These are phyloP conservation scores for Boletus semigastroideus DNA, from an alignment of 1,284 basidiomycete genomes.

Conservation along the genomic window DNA sequence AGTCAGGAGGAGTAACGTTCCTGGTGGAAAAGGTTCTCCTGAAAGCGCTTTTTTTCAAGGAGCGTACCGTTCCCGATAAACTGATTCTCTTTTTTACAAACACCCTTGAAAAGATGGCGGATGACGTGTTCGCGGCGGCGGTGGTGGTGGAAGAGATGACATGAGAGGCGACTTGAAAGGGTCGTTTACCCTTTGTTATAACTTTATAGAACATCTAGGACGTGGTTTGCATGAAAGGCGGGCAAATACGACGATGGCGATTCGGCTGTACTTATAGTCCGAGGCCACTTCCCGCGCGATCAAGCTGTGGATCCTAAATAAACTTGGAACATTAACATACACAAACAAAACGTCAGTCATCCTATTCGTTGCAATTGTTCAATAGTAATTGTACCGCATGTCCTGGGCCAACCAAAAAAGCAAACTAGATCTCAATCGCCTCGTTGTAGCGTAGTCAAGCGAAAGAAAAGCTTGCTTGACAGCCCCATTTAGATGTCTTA, in stretches of 20 bases:
- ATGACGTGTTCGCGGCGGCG: constrained; percentile 52
- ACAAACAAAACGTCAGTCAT: too few relatives aligned
- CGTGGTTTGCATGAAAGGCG: constrained; percentile 20
- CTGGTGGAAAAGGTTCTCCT: constrained; percentile 46
- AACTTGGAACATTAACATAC: constrained; percentile 26
- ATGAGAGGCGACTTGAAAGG: constrained; percentile 50
- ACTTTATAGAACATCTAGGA: constrained; percentile 32
- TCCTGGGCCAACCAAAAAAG: too few relatives aligned
- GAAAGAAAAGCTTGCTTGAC: too few relatives aligned
- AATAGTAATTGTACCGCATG: too few relatives aligned
- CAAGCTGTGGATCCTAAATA: not conserved
- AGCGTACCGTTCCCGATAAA: constrained; percentile 38
- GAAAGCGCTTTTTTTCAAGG: constrained; percentile 24
- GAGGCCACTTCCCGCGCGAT: constrained; percentile 10
- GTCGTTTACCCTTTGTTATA: constrained; percentile 44
- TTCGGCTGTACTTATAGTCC: constrained; percentile 7
- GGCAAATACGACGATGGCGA: constrained; percentile 1
- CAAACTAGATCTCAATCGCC: too few relatives aligned
- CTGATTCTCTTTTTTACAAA: constrained; percentile 46
- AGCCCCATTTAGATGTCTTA: constrained; percentile 5
- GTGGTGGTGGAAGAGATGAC: constrained; percentile 45
- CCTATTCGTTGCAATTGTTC: too few relatives aligned
- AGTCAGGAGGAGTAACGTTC: constrained; percentile 30
- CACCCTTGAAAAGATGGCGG: constrained; percentile 47
- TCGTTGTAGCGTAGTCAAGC: too few relatives aligned